Percentiles rank a stretch among this genome's conserved stretches.
These are phyloP conservation scores for Paralagenidium karlingii DNA, from an alignment of 352 stramenopile species.

Conservation along the genomic window DNA sequence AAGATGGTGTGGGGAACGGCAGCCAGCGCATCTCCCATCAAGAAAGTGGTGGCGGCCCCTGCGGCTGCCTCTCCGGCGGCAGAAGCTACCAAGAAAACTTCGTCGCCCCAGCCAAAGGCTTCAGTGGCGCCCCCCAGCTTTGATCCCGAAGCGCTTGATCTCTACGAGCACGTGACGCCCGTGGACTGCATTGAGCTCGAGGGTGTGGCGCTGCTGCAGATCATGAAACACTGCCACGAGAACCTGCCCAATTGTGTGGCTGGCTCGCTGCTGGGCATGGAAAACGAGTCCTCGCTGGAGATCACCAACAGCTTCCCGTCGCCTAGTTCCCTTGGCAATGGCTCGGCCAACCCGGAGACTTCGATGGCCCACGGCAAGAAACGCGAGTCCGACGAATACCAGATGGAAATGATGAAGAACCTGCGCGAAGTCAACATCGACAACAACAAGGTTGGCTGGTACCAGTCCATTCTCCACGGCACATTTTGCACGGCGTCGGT, in stretches of 20 bases:
- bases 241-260: constrained; percentile 88
- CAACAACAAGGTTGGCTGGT: constrained; percentile 99
- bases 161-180: constrained; percentile 56
- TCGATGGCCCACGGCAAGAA: constrained; percentile 54
- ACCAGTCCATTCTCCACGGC: constrained; percentile 95
- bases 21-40: too few relatives aligned
- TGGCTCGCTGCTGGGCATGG: constrained; percentile 93
- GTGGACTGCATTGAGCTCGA: constrained; percentile 65
- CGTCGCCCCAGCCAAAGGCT: too few relatives aligned
- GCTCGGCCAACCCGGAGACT: constrained; percentile 35
- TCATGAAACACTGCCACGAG: constrained; percentile 98
- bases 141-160: constrained; percentile 32
- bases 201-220: constrained; percentile 83
- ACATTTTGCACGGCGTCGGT: constrained; percentile 92
- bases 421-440: constrained; percentile 96
- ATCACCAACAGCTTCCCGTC: constrained; percentile 98
- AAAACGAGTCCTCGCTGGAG: constrained; percentile 86
- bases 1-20: too few relatives aligned
- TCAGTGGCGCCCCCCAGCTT: too few relatives aligned
- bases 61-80: too few relatives aligned
- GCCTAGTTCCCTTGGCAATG: constrained; percentile 32
- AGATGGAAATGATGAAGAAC: constrained; percentile 99
- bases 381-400: constrained; percentile 88
- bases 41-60: too few relatives aligned
- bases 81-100: too few relatives aligned